Conservation (phyloP, 1,284 basidiomycete species). For the Pseudozyma thailandica region DNA sequence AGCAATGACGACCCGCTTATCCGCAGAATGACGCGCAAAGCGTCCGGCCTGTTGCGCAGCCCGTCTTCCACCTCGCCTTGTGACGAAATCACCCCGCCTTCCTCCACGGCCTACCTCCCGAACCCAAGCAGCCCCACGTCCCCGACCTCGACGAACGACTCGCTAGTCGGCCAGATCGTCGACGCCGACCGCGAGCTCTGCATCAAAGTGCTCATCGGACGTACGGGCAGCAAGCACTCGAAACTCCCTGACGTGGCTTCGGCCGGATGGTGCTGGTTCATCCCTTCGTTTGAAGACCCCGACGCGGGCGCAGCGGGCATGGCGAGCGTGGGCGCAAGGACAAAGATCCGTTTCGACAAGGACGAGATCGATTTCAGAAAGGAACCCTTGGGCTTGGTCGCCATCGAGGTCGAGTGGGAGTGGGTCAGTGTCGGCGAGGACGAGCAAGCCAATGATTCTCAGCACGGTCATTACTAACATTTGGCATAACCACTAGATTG, state of each 20-base stretch:
- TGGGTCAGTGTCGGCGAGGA: slow-evolving; percentile 55
- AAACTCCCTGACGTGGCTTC: slow-evolving; percentile 63
- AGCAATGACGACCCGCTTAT: not conserved
- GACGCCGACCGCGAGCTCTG: slow-evolving; percentile 66
- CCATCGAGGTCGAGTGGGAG: slow-evolving; percentile 64
- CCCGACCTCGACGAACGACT: not conserved
- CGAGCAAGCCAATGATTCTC: slow-evolving; percentile 1
- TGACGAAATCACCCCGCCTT: slow-evolving; percentile 26
- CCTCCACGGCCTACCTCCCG: slow-evolving; percentile 29
- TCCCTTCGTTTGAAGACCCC: slow-evolving; percentile 65
- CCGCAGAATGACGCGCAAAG: slow-evolving; percentile 18
- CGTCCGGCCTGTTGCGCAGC: slow-evolving; percentile 11
- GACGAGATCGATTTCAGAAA: slow-evolving; percentile 68
- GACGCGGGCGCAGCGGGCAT: slow-evolving; percentile 15
- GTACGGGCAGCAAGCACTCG: slow-evolving; percentile 63
- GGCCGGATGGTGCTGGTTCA: slow-evolving; percentile 67
- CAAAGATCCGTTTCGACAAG: slow-evolving; percentile 41
- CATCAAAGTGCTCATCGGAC: slow-evolving; percentile 64
- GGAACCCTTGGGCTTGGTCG: slow-evolving; percentile 56
- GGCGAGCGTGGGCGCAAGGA: slow-evolving; percentile 14
- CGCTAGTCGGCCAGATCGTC: slow-evolving; percentile 36
- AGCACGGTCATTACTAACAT: not conserved
- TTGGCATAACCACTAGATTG: not conserved
- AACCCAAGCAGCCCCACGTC: not conserved
- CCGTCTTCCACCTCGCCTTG: slow-evolving; percentile 10